Evolutionary conservation across 2,329 filamentous ascomycete genomes (phyloP).

Genomic region (Didymella segeticola): DNA sequence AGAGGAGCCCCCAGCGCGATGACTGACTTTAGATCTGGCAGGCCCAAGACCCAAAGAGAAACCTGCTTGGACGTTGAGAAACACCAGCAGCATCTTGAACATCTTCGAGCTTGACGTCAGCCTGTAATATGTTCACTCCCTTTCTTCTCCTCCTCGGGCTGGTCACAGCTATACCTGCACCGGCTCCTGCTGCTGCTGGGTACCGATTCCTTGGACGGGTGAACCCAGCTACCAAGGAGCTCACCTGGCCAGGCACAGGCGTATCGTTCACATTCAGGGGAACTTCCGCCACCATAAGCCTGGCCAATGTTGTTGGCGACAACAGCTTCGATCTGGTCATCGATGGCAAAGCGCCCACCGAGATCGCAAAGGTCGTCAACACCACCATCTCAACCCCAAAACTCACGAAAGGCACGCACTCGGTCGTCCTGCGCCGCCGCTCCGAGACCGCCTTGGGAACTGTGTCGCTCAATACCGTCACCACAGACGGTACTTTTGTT

Average conservation of each 20-base stretch:
- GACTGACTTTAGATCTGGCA: neutral
- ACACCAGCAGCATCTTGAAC: neutral
- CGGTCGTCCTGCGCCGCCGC: conserved; percentile 49
- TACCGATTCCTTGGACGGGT: conserved; percentile 48
- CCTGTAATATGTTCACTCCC: conserved; percentile 3
- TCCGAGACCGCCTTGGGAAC: conserved; percentile 49
- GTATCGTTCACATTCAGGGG: conserved; percentile 53
- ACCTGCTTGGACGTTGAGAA: neutral
- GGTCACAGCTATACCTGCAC: conserved; percentile 1
- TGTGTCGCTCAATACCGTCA: conserved; percentile 39
- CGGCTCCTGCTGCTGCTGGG: conserved; percentile 3
- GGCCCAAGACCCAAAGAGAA: neutral
- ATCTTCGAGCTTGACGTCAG: neutral
- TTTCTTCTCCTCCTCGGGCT: conserved; percentile 6
- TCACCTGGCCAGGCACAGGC: conserved; percentile 56
- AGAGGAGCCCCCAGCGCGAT: neutral
- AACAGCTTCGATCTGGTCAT: conserved; percentile 47
- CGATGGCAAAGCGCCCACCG: conserved; percentile 32
- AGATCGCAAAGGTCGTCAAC: conserved; percentile 39
- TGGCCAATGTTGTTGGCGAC: conserved; percentile 41
- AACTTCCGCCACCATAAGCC: conserved; percentile 47
- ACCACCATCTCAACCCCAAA: conserved; percentile 41
- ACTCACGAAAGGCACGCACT: conserved; percentile 46
- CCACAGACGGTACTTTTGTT: conserved; percentile 37
- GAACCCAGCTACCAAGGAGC: conserved; percentile 52